These are phyloP conservation scores for Auricularia auricula-judae DNA, from an alignment of 768 basidiomycete genomes.

Conservation along the genomic window DNA sequence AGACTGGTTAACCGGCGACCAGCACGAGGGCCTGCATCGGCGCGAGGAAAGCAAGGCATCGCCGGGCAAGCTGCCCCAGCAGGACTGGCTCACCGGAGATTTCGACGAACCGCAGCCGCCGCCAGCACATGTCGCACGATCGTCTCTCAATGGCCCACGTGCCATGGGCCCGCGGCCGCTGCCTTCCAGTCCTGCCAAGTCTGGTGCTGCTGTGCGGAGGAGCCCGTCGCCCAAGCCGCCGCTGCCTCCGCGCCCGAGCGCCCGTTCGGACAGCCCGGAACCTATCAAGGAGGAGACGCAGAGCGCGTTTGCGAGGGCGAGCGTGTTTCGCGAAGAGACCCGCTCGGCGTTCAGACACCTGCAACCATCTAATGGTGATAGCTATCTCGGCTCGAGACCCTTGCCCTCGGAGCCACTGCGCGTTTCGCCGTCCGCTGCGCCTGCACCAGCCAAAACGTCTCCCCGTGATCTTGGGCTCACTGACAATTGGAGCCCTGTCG, in stretches of 20 bases:
- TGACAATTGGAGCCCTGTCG: slow-evolving; percentile 40
- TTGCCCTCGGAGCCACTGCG: neutral
- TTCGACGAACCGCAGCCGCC: slow-evolving; percentile 22
- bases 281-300: neutral
- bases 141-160: neutral
- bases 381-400: no score
- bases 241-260: neutral
- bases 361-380: no score
- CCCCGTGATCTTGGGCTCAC: slow-evolving; percentile 16
- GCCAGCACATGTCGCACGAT: neutral
- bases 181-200: neutral
- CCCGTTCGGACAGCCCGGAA: neutral
- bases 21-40: slow-evolving; percentile 1
- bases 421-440: neutral
- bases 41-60: neutral
- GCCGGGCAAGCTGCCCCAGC: slow-evolving; percentile 13
- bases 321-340: neutral
- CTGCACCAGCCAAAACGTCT: neutral
- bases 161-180: neutral
- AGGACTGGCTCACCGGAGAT: slow-evolving; percentile 71
- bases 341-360: neutral
- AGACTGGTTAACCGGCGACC: slow-evolving; percentile 1
- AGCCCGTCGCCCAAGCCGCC: slow-evolving; percentile 1
- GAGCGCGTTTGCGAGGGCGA: no score
- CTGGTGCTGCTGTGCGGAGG: neutral